These are phyloP conservation scores for Piper betle DNA, from an alignment of 164 flowering plant species.

Conservation along the genomic window DNA sequence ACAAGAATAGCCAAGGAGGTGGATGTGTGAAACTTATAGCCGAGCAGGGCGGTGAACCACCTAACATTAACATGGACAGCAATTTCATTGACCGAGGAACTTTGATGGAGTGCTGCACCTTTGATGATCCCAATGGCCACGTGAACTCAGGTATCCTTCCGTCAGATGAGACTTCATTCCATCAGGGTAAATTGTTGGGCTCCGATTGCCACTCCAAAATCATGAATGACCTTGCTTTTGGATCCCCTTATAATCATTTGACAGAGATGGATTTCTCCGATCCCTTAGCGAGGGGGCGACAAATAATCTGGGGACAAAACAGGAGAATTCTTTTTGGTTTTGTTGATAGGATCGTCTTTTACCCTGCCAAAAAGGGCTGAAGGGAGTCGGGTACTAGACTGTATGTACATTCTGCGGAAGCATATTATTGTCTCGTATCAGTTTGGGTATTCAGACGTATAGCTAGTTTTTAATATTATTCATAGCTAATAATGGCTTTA, in stretches of 20 bases:
- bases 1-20: slow-evolving; percentile 12
- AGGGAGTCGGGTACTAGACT: background rate
- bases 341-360: slow-evolving; percentile 2
- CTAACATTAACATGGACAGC: slow-evolving; percentile 22
- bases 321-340: slow-evolving; percentile 44
- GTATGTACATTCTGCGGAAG: slow-evolving; percentile 4
- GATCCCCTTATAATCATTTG: slow-evolving; percentile 37
- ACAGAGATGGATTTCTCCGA: slow-evolving; percentile 22
- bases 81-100: slow-evolving; percentile 19
- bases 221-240: slow-evolving; percentile 19
- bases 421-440: background rate
- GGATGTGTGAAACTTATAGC: slow-evolving; percentile 11
- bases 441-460: too few species aligned
- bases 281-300: slow-evolving; percentile 14
- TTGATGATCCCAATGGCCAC: slow-evolving; percentile 21
- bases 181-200: slow-evolving; percentile 24
- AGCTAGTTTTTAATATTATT: too few species aligned
- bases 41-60: slow-evolving; percentile 17
- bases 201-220: slow-evolving; percentile 18
- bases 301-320: slow-evolving; percentile 21
- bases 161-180: slow-evolving; percentile 27
- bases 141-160: slow-evolving; percentile 13
- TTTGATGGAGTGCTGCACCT: slow-evolving; percentile 22
- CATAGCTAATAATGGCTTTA: too few species aligned
- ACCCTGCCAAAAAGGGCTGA: background rate